A percentile compares a stretch with the other conserved stretches of the same genome.
phyloP scores from a whole-genome alignment of 1,284 basidiomycete species.

The Austroboletus novae-zelandiae region DNA sequence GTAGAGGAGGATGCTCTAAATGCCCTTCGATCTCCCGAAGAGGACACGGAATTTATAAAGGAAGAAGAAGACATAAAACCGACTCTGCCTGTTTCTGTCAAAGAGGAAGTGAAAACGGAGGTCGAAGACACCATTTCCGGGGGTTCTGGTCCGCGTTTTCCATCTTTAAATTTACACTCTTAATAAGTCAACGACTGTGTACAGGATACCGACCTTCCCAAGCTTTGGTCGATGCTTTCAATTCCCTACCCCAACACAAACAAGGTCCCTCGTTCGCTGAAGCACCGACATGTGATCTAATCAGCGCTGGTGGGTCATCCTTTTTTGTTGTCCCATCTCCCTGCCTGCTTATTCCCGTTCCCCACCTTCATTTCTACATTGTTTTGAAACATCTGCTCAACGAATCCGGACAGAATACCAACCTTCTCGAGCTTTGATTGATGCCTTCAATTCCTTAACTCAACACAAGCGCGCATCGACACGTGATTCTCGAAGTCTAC shows the following conservation, averaged over 20 bases:
- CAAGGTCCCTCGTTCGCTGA: background rate
- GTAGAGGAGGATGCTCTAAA: conserved; percentile 29
- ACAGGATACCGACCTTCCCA: conserved; percentile 13
- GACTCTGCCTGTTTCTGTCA: background rate
- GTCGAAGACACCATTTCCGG: background rate
- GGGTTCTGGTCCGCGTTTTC: background rate
- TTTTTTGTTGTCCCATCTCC: background rate
- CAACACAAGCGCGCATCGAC: background rate
- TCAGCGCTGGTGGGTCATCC: background rate
- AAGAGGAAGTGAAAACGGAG: conserved; percentile 22
- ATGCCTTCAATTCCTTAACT: background rate
- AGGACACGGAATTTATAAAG: conserved; percentile 4
- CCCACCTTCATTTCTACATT: too few species aligned
- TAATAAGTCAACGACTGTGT: background rate
- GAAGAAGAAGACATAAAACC: conserved; percentile 6
- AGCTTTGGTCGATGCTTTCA: conserved; percentile 10
- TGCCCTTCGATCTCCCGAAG: conserved; percentile 11
- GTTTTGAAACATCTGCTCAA: background rate
- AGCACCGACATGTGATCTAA: background rate
- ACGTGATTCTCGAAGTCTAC: background rate
- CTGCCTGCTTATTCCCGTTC: too few species aligned
- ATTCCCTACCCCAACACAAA: background rate
- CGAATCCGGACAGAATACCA: background rate
- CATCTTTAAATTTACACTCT: background rate
- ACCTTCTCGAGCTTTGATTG: background rate